A percentile compares a stretch with the other conserved stretches of the same genome.
Conservation (phyloP, 345 rosid species). For the Populus euphratica region DNA sequence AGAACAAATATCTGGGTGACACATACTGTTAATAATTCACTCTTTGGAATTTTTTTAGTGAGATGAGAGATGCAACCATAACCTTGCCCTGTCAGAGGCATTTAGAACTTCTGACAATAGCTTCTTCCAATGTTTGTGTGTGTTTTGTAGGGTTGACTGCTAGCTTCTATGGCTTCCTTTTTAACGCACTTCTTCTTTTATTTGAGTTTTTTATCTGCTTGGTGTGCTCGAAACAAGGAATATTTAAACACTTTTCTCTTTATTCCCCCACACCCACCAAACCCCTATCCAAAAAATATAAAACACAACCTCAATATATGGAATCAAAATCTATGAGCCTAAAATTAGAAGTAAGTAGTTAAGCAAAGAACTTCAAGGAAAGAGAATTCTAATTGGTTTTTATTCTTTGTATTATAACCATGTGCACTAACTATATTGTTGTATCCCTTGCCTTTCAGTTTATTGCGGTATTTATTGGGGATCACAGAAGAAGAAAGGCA, state of each 20-base stretch:
- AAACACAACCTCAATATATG: background rate
- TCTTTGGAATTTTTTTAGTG: background rate
- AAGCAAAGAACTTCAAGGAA: background rate
- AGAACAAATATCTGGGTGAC: background rate
- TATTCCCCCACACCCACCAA: background rate
- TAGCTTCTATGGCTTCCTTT: background rate
- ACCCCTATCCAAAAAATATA: background rate
- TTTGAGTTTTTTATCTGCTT: background rate
- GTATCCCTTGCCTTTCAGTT: slow-evolving; percentile 12
- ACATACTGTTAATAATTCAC: background rate
- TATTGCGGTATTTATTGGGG: slow-evolving; percentile 59
- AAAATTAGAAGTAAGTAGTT: background rate
- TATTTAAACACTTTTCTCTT: background rate
- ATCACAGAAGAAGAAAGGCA: slow-evolving; percentile 83
- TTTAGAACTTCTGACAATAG: background rate
- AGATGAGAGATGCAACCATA: background rate
- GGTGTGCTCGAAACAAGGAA: background rate
- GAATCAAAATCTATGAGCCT: background rate
- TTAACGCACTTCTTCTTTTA: background rate
- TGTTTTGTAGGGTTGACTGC: background rate
- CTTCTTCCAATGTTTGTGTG: background rate
- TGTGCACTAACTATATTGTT: background rate
- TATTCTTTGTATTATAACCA: background rate
- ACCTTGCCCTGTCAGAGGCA: background rate
- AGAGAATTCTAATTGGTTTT: background rate